Evolutionary conservation across 2,329 filamentous ascomycete genomes (phyloP), one percentile per base, ranked within the genome.

Genomic region (Chaetoscypha palmicola): DNA sequence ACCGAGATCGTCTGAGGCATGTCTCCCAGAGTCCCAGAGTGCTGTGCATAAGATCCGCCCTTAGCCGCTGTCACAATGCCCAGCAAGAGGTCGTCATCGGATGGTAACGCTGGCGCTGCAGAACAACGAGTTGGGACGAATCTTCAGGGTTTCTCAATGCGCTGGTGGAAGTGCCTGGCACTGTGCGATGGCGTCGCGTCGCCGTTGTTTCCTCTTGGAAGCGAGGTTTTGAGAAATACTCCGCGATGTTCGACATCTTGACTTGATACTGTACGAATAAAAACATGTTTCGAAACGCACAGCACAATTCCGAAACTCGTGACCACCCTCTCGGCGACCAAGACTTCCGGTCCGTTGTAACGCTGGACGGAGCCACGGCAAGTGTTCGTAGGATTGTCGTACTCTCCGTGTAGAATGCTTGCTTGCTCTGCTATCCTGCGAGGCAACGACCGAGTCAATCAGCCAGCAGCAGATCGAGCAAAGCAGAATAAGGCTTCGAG

Each of bases 1-100:
- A 47, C 45, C 37, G 32, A 41, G 45, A 44, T 44, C 37, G 45
- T 47, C 41, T 44, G 41, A 44, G 21, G 41, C 19, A 11, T 12
- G 19, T 37, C 24, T 28, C 38, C 33, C 33, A 37, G 32, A 41
- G 17, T 28, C 38, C 33, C 33, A 37, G 32, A 41, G 17, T 37
- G 28, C 35, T 24, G 11, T 47, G 45, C 45, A 44, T 47, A 34
- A 26, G 14, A 23, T 38, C 26, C 37, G 30, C 21, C 34, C 43
- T 47, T 36, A 38, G 33, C 43, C 43, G 42, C 45, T 44, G 45
- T 45, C 31, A 45, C 37, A 20, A 26, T 24, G 16, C 39, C 39
- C 22, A 34, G 39, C 39, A 40, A 22, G 24, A 20, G 26, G 38
- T 40, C 30, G 30, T 41, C 30, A 35, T 41, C 39, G 39, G 39